A percentile compares a stretch with the other conserved stretches of the same genome.
phyloP scores from a whole-genome alignment of 257 asterid species.

The Euphrasia confusa region DNA sequence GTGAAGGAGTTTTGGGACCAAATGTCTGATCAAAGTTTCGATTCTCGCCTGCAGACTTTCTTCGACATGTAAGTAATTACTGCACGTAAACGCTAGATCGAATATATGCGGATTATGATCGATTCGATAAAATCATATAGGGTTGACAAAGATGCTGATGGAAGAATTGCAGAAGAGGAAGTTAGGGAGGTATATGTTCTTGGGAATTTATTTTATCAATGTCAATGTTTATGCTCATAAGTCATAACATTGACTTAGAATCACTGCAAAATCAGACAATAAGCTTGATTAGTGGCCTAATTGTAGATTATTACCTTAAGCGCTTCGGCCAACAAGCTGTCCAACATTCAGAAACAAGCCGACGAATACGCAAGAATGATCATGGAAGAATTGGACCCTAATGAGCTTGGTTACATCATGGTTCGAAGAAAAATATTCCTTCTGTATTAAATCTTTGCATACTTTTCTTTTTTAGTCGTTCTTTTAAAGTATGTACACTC shows the following conservation, averaged over 20 bases:
- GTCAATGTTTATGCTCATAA: too few relatives aligned
- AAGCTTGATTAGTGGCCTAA: slow-evolving; percentile 2
- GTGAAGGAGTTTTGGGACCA: slow-evolving; percentile 87
- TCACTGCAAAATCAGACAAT: background rate
- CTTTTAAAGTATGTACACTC: too few relatives aligned
- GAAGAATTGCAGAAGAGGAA: slow-evolving; percentile 86
- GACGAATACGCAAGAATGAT: slow-evolving; percentile 91
- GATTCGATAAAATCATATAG: slow-evolving; percentile 23
- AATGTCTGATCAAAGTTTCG: slow-evolving; percentile 80
- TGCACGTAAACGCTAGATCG: background rate
- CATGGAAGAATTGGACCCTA: slow-evolving; percentile 58
- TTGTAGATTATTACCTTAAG: slow-evolving; percentile 79
- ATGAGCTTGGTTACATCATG: slow-evolving; percentile 64
- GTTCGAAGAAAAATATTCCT: too few relatives aligned
- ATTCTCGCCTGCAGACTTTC: slow-evolving; percentile 83
- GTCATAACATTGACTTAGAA: too few relatives aligned
- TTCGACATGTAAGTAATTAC: slow-evolving; percentile 68
- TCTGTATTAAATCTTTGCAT: too few relatives aligned
- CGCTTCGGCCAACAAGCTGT: slow-evolving; percentile 89
- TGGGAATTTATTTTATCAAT: too few relatives aligned
- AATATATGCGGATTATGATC: background rate
- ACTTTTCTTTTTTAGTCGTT: too few relatives aligned
- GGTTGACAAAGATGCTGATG: slow-evolving; percentile 99
- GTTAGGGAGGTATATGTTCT: slow-evolving; percentile 63
- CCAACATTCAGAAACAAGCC: slow-evolving; percentile 82